These are phyloP conservation scores for Gamsiella multidivaricata DNA, from an alignment of 192 early-diverging fungal genomes.

Conservation along the genomic window DNA sequence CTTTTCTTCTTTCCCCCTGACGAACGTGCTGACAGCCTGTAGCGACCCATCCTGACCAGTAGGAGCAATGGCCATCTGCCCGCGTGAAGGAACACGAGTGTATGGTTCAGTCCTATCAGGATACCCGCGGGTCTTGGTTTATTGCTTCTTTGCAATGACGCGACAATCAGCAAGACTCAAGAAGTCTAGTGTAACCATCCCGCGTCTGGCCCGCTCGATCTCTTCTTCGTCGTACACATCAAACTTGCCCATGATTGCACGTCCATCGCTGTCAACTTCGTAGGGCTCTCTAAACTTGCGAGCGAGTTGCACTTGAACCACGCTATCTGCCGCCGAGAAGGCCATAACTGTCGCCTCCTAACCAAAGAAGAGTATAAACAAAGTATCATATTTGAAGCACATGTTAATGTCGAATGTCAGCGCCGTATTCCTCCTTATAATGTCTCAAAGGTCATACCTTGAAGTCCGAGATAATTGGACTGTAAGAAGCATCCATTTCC, in stretches of 20 bases:
- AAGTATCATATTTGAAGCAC: background rate
- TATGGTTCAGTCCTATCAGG: background rate
- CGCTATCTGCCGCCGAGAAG: constrained; percentile 9
- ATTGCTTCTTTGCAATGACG: constrained; percentile 8
- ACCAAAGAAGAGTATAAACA: background rate
- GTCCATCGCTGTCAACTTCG: constrained; percentile 25
- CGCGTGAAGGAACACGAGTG: too few relatives aligned
- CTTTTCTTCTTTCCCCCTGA: too few relatives aligned
- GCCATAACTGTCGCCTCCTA: constrained; percentile 32
- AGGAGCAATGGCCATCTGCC: too few relatives aligned
- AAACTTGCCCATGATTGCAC: constrained; percentile 42
- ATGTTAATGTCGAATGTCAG: background rate
- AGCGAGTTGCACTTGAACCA: constrained; percentile 25
- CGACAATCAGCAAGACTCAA: constrained; percentile 33
- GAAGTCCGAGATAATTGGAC: constrained; percentile 43
- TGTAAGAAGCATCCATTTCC: constrained; percentile 32
- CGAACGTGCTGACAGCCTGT: too few relatives aligned
- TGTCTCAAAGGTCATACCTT: constrained; percentile 29
- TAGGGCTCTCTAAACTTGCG: constrained; percentile 19
- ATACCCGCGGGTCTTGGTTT: too few relatives aligned
- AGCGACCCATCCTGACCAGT: too few relatives aligned
- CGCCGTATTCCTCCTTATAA: too few relatives aligned
- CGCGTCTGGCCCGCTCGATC: constrained; percentile 7
- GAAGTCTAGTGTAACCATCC: constrained; percentile 23
- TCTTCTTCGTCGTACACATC: constrained; percentile 40